phyloP scores from a whole-genome alignment of 768 basidiomycete genomes.

The Lactarius evosmus region DNA sequence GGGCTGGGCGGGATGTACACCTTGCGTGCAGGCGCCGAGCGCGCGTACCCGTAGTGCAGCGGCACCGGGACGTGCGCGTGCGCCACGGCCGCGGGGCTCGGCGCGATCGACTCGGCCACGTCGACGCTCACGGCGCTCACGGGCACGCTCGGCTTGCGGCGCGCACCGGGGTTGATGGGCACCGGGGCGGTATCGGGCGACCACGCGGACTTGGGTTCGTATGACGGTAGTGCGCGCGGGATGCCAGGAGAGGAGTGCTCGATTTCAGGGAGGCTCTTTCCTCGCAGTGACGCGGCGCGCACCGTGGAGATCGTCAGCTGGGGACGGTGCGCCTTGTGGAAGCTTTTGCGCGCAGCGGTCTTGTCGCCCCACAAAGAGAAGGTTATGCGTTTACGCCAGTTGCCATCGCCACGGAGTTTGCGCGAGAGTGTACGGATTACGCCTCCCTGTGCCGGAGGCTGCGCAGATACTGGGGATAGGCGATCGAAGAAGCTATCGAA shows the following conservation, averaged over 20 bases:
- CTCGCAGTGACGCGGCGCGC: slow-evolving; percentile 35
- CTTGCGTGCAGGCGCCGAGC: slow-evolving; percentile 2
- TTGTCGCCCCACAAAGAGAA: slow-evolving; percentile 29
- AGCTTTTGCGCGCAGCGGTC: slow-evolving; percentile 24
- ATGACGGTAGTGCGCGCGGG: slow-evolving; percentile 20
- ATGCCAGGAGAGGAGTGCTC: slow-evolving; percentile 31
- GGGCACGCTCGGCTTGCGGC: slow-evolving; percentile 39
- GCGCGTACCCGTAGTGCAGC: slow-evolving; percentile 18
- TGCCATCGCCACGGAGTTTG: slow-evolving; percentile 28
- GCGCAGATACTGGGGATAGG: slow-evolving; percentile 27
- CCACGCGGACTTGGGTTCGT: slow-evolving; percentile 33
- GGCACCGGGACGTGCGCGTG: slow-evolving; percentile 26
- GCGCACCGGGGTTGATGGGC: slow-evolving; percentile 27
- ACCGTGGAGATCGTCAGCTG: slow-evolving; percentile 46
- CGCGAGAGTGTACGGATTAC: slow-evolving; percentile 18
- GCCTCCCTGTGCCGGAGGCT: slow-evolving; percentile 4
- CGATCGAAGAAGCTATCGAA: slow-evolving; percentile 46
- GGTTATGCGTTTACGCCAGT: slow-evolving; percentile 25
- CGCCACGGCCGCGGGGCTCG: slow-evolving; percentile 33
- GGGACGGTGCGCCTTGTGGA: slow-evolving; percentile 21
- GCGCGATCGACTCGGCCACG: slow-evolving; percentile 31
- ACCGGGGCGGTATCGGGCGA: slow-evolving; percentile 31
- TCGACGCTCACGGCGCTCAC: slow-evolving; percentile 39
- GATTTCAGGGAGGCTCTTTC: slow-evolving; percentile 32
- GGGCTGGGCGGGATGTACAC: slow-evolving; percentile 34